Conservation (phyloP, 306 rosid species). For the Vigna hirtella region DNA sequence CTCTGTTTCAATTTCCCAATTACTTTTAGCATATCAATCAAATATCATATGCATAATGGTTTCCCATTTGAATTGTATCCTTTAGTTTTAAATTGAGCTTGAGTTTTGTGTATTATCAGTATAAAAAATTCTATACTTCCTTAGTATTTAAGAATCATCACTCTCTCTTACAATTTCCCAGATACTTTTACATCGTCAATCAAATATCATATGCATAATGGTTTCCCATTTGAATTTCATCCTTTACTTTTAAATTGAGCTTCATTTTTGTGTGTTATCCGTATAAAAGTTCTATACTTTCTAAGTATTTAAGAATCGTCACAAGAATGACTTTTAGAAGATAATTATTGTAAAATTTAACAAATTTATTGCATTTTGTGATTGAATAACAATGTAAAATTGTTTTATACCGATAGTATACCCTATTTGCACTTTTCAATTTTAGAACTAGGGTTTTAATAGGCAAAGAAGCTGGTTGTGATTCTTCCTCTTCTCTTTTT, state of each 20-base stretch:
- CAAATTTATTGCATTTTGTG: not conserved
- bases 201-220: conserved; percentile 1
- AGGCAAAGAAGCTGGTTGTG: not conserved
- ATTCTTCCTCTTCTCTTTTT: not conserved
- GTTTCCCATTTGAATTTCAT: not conserved
- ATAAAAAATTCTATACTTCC: not conserved
- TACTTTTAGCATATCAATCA: not conserved
- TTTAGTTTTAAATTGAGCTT: not conserved
- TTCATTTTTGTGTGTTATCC: not conserved
- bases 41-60: conserved; percentile 5
- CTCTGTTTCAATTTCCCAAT: not conserved
- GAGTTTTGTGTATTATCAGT: not conserved
- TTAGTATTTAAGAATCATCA: too few relatives aligned
- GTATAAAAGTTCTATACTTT: not conserved
- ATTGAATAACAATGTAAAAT: not conserved
- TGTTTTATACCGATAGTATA: not conserved
- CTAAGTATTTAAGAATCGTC: too few relatives aligned
- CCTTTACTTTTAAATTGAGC: not conserved
- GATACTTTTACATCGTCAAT: not conserved
- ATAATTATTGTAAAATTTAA: not conserved
- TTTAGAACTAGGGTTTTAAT: not conserved
- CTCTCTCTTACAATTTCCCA: not conserved
- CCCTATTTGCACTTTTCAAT: not conserved
- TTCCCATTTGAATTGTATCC: not conserved
- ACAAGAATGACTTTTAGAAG: not conserved